phyloP scores from a whole-genome alignment of 768 basidiomycete species.

The Pulveroboletus sp. region DNA sequence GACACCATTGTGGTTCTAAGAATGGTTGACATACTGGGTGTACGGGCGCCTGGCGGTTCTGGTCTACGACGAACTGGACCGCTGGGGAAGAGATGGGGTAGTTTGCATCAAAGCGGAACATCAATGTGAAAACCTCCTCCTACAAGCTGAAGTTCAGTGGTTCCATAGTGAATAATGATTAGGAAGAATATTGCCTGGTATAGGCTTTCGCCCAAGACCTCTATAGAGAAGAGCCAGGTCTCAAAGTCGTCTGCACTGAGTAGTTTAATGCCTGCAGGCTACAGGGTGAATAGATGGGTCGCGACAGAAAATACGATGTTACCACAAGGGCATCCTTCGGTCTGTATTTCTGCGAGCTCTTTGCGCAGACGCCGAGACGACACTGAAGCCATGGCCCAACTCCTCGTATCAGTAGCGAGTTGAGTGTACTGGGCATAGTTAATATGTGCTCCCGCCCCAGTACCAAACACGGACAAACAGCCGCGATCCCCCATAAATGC shows the following conservation, averaged over 20 bases:
- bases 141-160: constrained; percentile 31
- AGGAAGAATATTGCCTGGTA: too few species aligned
- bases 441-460: constrained; percentile 8
- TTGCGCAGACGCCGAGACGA: constrained; percentile 63
- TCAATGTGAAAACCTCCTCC: constrained; percentile 74
- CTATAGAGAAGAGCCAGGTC: constrained; percentile 74
- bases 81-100: constrained; percentile 89
- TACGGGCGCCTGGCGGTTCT: constrained; percentile 60
- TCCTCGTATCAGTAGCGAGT: constrained; percentile 11
- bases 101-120: constrained; percentile 75
- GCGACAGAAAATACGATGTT: constrained; percentile 9
- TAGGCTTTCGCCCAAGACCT: constrained; percentile 79
- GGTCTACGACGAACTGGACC: constrained; percentile 76
- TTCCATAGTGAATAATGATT: too few species aligned
- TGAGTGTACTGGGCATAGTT: constrained; percentile 2
- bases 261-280: constrained; percentile 60
- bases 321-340: constrained; percentile 68
- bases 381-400: constrained; percentile 53
- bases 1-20: neutral
- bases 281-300: constrained; percentile 1
- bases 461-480: constrained; percentile 40
- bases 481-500: constrained; percentile 27
- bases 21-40: constrained; percentile 60
- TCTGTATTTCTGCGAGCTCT: constrained; percentile 64
- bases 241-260: constrained; percentile 72